A percentile compares a stretch with the other conserved stretches of the same genome.
phyloP scores from a whole-genome alignment of 2,329 filamentous ascomycete genomes.

The Pleurostoma richardsiae region DNA sequence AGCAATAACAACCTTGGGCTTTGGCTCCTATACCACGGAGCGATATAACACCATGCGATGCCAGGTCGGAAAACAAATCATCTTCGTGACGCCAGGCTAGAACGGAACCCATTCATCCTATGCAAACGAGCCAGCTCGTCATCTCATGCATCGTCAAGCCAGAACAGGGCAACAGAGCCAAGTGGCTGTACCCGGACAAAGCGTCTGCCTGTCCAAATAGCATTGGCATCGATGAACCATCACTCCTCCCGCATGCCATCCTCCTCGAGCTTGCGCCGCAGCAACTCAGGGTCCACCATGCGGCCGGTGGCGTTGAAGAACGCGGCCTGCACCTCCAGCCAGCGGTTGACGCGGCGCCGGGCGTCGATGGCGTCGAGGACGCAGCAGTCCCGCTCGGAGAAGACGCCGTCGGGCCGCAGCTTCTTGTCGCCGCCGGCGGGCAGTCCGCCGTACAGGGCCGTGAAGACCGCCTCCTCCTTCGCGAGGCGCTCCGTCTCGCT shows the following conservation, averaged over 20 bases:
- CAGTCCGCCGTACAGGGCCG: slow-evolving; percentile 2
- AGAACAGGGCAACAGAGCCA: too few relatives aligned
- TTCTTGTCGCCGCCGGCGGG: slow-evolving; percentile 2
- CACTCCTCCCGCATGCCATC: slow-evolving; percentile 8
- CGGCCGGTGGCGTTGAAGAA: slow-evolving; percentile 37
- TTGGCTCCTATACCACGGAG: too few relatives aligned
- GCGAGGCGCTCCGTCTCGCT: background rate
- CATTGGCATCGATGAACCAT: background rate
- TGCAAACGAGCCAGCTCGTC: too few relatives aligned
- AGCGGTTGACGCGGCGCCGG: slow-evolving; percentile 23
- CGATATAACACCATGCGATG: too few relatives aligned
- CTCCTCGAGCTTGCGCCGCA: slow-evolving; percentile 29
- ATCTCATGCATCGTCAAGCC: too few relatives aligned
- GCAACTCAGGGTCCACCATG: slow-evolving; percentile 30
- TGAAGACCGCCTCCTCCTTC: slow-evolving; percentile 1
- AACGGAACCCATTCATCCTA: too few relatives aligned
- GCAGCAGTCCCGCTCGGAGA: slow-evolving; percentile 11
- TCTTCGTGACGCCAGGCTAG: too few relatives aligned
- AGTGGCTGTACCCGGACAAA: slow-evolving; percentile 9
- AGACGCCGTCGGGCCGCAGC: slow-evolving; percentile 5
- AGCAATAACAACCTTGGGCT: too few relatives aligned
- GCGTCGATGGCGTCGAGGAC: slow-evolving; percentile 28
- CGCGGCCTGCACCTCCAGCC: slow-evolving; percentile 37
- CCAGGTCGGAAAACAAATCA: too few relatives aligned
- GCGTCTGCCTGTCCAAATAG: slow-evolving; percentile 7